Evolutionary conservation across 768 basidiomycete species (phyloP).

Genomic region (Astraeus odoratus): DNA sequence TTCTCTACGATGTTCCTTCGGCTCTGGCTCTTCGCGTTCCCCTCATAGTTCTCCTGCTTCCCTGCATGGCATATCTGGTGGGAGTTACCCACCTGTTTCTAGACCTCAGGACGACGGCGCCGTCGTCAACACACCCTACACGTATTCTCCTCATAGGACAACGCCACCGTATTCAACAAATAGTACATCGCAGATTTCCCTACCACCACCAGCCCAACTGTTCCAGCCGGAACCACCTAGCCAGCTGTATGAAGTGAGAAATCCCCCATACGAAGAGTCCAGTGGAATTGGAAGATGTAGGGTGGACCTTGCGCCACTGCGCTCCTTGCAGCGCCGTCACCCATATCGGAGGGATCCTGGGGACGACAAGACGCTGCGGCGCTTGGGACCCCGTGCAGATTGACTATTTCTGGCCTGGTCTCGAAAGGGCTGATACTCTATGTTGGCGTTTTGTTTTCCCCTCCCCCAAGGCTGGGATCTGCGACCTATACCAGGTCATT

Average conservation of each 20-base stretch:
- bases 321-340: constrained; percentile 44
- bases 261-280: constrained; percentile 13
- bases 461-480: background rate
- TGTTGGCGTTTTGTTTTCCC: too few relatives aligned
- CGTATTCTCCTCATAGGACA: constrained; percentile 8
- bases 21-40: constrained; percentile 12
- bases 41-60: constrained; percentile 8
- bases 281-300: constrained; percentile 19
- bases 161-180: constrained; percentile 8
- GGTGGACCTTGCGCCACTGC: constrained; percentile 51
- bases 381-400: constrained; percentile 34
- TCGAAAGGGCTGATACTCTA: too few relatives aligned
- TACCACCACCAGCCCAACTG: constrained; percentile 28
- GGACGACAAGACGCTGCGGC: constrained; percentile 56
- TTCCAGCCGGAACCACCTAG: constrained; percentile 21
- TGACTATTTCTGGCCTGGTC: constrained; percentile 11
- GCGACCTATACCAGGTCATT: background rate
- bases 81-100: constrained; percentile 8
- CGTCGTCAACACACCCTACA: background rate
- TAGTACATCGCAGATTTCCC: constrained; percentile 18
- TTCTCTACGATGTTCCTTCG: constrained; percentile 12
- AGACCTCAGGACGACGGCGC: constrained; percentile 6
- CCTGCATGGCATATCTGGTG: constrained; percentile 13
- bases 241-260: constrained; percentile 25
- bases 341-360: constrained; percentile 53